Conservation (phyloP, 176 grass and related monocot species). For the Oryza glaberrima region DNA sequence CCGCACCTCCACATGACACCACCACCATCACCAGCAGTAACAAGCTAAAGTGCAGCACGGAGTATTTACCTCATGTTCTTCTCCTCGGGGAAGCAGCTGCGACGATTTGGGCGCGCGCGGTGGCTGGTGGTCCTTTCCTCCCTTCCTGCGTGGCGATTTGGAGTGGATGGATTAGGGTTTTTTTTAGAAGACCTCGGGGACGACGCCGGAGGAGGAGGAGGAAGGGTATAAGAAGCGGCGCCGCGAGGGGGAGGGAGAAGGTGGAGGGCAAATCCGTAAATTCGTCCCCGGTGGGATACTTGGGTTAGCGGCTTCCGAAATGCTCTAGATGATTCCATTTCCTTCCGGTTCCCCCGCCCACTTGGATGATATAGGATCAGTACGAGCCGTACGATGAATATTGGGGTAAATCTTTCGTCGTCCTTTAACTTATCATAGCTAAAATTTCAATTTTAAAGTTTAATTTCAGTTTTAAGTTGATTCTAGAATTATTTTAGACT, state of each 20-base stretch:
- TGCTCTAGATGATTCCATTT: slow-evolving; percentile 42
- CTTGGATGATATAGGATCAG: not conserved
- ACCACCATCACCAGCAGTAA: not conserved
- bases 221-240: slow-evolving; percentile 7
- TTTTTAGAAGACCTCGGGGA: not conserved
- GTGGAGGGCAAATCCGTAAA: slow-evolving; percentile 27
- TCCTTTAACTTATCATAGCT: no score
- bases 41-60: not conserved
- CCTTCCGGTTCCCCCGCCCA: slow-evolving; percentile 3
- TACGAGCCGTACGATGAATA: no score
- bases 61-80: slow-evolving; percentile 42
- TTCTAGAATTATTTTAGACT: no score
- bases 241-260: not conserved
- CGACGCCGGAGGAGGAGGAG: not conserved
- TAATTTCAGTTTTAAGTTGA: no score
- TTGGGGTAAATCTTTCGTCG: no score
- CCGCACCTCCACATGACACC: not conserved
- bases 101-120: not conserved
- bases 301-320: slow-evolving; percentile 29
- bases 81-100: not conserved
- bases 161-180: slow-evolving; percentile 7
- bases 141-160: slow-evolving; percentile 14
- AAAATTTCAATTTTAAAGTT: no score
- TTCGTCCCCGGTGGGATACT: not conserved
- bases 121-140: no score